These are phyloP conservation scores for Adansonia rubrostipa DNA, from an alignment of 441 rosid species.

Conservation along the genomic window DNA sequence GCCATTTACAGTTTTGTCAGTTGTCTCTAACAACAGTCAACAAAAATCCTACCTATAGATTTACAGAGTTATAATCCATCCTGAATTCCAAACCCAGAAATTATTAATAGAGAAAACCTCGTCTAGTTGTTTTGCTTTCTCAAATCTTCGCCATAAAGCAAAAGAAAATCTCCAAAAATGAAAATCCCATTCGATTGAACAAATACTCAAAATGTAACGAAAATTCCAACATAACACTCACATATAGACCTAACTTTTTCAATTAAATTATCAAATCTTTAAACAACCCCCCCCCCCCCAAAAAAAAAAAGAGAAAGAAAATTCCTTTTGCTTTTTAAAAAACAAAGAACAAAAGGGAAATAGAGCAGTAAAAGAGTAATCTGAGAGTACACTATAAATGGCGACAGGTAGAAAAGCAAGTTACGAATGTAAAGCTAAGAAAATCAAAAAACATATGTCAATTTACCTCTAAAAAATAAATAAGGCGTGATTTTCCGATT, in stretches of 20 bases:
- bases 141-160: background rate
- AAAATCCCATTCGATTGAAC: background rate
- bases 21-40: background rate
- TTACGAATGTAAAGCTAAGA: slow-evolving; percentile 2
- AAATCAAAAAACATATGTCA: background rate
- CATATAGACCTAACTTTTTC: background rate
- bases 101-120: background rate
- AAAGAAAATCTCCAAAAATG: background rate
- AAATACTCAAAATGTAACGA: background rate
- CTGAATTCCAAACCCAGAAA: background rate
- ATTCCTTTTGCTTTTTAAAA: too few species aligned
- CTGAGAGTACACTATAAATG: background rate
- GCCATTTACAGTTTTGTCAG: background rate
- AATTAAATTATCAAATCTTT: background rate
- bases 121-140: background rate
- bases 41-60: background rate
- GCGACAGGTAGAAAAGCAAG: background rate
- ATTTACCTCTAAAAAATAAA: slow-evolving; percentile 11
- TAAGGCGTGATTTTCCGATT: background rate
- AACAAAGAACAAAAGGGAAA: background rate
- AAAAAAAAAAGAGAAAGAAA: background rate
- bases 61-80: background rate
- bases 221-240: background rate
- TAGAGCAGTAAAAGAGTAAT: background rate
- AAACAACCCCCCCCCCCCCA: too few species aligned